Evolutionary conservation across 2,329 filamentous ascomycete genomes (phyloP), one percentile per base, ranked within the genome.

Genomic region (Trichothecium sympodiale): DNA sequence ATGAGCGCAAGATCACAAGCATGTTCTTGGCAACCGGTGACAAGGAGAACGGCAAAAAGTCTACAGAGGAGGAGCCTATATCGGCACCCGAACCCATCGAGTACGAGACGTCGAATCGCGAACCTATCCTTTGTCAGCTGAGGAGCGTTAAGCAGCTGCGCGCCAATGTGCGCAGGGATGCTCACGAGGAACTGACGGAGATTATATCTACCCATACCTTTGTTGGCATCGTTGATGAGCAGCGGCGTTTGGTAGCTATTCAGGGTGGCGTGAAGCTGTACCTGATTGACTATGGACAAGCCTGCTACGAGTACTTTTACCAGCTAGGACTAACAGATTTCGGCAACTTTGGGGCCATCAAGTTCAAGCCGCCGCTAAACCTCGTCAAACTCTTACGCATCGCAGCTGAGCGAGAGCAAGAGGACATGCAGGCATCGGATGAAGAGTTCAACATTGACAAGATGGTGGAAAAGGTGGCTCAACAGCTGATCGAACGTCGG

Each of bases 291-390:
- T 98, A 98, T 51, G 91, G 87, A 9, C 78, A 89, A 53, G 64
- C 83, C 2, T 83, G 77, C 54, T 83, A 78, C 42, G 89, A 96
- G 48, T 93, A 89, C 55, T 93, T 96, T 56, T 98, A 98, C 61
- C 91, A 98, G 59, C 63, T 96, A 15, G 89, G 87, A 0, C 71
- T 98, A 26, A 94, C 87, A 0, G 87, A 98, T 52, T 98, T 98
- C 59, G 86, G 83, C 2, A 98, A 98, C 54, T 95, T 94, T 50
- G 91, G 91, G 3, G 59, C 68, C 16, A 87, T 98, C 39, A 77
- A 74, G 9, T 86, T 98, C 48, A 74, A 77, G 33, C 83, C 86
- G 3, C 72, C 86, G 0, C 69, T 95, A 1, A 67, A 77, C 39
- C 61, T 98, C 5, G 62, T 67, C 4, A 75, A 83, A 38, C 57